These are phyloP conservation scores for Monilinia laxa DNA, from an alignment of 2,329 filamentous ascomycete species.

Conservation along the genomic window DNA sequence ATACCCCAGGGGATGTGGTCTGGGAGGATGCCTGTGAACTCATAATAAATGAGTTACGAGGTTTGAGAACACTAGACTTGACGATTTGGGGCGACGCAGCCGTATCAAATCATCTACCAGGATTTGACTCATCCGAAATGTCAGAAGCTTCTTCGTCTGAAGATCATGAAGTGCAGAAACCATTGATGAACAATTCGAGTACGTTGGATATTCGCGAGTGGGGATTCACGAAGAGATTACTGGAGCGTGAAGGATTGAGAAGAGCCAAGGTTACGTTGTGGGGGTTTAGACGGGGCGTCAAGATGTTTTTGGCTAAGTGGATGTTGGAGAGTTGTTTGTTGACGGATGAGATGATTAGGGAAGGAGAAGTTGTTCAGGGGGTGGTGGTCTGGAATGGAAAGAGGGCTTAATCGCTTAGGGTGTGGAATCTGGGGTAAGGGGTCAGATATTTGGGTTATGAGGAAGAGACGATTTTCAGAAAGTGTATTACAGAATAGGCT, in stretches of 20 bases:
- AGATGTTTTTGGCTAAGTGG: conserved; percentile 31
- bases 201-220: conserved; percentile 30
- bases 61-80: conserved; percentile 31
- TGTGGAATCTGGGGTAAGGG: no score
- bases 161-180: neutral
- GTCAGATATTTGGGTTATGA: no score
- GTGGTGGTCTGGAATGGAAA: conserved; percentile 21
- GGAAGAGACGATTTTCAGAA: no score
- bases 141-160: neutral
- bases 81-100: conserved; percentile 32
- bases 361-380: conserved; percentile 29
- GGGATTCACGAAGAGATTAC: conserved; percentile 30
- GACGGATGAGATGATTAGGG: conserved; percentile 34
- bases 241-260: conserved; percentile 26
- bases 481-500: no score
- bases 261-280: conserved; percentile 34
- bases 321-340: conserved; percentile 34
- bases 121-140: neutral
- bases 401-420: neutral
- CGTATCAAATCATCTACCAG: neutral
- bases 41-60: conserved; percentile 8
- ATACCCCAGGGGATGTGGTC: conserved; percentile 15
- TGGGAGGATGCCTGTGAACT: conserved; percentile 31
- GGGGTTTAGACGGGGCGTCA: conserved; percentile 29
- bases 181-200: neutral